A percentile compares a stretch with the other conserved stretches of the same genome.
phyloP scores from a whole-genome alignment of 2,329 filamentous ascomycete genomes.

The Penicillium rolfsii region DNA sequence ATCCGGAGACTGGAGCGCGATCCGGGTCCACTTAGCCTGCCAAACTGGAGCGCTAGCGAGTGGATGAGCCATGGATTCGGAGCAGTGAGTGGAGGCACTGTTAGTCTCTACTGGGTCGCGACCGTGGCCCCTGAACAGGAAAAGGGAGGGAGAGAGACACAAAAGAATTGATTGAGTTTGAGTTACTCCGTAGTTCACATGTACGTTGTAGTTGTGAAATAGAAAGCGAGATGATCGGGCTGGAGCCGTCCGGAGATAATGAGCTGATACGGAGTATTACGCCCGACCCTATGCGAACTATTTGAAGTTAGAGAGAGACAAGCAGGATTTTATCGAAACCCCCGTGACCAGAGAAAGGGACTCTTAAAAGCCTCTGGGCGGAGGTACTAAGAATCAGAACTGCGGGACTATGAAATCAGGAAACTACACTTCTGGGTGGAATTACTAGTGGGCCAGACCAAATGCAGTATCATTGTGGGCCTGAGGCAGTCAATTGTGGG shows the following conservation, averaged over 20 bases:
- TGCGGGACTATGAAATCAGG: background rate
- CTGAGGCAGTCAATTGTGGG: too few relatives aligned
- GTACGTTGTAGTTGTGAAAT: background rate
- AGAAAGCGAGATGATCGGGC: background rate
- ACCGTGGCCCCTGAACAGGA: conserved; percentile 2
- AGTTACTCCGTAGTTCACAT: background rate
- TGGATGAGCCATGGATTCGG: conserved; percentile 21
- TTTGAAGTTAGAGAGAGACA: background rate
- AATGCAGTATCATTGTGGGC: too few relatives aligned
- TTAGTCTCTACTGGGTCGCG: background rate
- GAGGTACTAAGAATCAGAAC: background rate
- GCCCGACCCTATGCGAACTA: background rate
- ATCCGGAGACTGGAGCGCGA: conserved; percentile 6
- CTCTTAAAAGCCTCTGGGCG: background rate
- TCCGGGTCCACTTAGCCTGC: conserved; percentile 12
- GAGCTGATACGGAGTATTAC: background rate
- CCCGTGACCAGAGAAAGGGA: background rate
- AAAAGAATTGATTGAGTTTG: too few relatives aligned
- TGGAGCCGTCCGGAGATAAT: background rate
- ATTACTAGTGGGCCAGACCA: background rate
- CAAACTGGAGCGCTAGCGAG: conserved; percentile 11
- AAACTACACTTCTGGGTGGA: background rate
- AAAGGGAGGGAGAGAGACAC: background rate
- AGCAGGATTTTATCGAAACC: background rate
- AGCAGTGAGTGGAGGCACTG: background rate